These are phyloP conservation scores for Protomyces pachydermus DNA, from an alignment of 1,139 yeast species.

Conservation along the genomic window DNA sequence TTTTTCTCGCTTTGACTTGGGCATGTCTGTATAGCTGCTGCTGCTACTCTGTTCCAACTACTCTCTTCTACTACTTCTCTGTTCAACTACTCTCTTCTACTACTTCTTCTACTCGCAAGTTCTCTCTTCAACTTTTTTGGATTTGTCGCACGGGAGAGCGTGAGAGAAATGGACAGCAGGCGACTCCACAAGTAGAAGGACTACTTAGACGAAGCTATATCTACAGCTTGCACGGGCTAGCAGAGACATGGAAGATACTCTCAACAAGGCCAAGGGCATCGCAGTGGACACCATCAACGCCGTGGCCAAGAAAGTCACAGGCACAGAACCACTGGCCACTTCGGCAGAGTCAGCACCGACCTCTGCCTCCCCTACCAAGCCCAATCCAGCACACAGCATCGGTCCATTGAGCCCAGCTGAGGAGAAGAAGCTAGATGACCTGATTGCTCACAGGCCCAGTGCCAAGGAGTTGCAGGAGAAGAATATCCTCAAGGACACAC, in stretches of 20 bases:
- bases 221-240: not conserved
- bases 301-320: not conserved
- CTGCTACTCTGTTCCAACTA: too few relatives aligned
- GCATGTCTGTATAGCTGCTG: slow-evolving; percentile 49
- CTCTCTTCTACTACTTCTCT: not conserved
- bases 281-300: not conserved
- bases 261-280: not conserved
- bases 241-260: not conserved
- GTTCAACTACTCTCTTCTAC: too few relatives aligned
- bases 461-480: slow-evolving; percentile 20
- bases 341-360: not conserved
- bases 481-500: slow-evolving; percentile 17
- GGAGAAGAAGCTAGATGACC: slow-evolving; percentile 16
- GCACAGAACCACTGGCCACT: not conserved
- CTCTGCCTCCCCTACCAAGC: not conserved
- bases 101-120: not conserved
- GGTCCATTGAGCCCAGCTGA: slow-evolving; percentile 15
- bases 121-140: not conserved
- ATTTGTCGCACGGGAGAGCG: not conserved
- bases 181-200: not conserved
- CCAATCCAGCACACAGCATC: not conserved
- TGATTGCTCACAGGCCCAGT: slow-evolving; percentile 19
- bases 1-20: slow-evolving; percentile 91
- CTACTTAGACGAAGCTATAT: not conserved
- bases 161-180: not conserved